A percentile compares a stretch with the other conserved stretches of the same genome.
phyloP scores from a whole-genome alignment of 1,284 basidiomycete genomes.

The Cryptococcus jaspeensis region DNA sequence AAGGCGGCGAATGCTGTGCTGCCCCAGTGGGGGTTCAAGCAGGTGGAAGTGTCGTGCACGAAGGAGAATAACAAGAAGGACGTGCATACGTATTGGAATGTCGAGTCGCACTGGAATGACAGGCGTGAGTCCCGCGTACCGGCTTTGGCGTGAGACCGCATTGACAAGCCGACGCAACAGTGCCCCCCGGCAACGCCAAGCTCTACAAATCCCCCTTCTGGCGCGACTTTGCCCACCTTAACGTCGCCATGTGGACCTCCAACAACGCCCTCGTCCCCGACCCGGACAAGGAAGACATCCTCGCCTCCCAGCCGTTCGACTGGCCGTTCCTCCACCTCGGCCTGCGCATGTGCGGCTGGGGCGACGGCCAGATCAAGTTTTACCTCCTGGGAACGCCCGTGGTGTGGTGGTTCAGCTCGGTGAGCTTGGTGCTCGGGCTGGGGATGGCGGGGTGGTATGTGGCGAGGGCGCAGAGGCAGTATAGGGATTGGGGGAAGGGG shows the following conservation, averaged over 20 bases:
- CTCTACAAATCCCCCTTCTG: conserved; percentile 90
- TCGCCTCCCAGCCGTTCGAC: conserved; percentile 86
- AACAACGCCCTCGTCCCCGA: conserved; percentile 97
- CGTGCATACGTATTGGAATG: conserved; percentile 93
- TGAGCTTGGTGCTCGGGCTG: conserved; percentile 64
- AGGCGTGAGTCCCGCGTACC: conserved; percentile 64
- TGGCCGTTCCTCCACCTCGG: conserved; percentile 91
- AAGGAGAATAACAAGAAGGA: conserved; percentile 83
- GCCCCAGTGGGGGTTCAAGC: conserved; percentile 99
- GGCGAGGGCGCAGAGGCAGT: conserved; percentile 81
- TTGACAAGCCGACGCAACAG: conserved; percentile 51
- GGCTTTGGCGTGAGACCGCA: background rate
- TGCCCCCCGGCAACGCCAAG: conserved; percentile 77
- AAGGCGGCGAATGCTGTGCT: conserved; percentile 83
- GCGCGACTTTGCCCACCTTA: conserved; percentile 96
- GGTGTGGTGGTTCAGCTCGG: conserved; percentile 82
- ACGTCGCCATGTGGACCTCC: conserved; percentile 99
- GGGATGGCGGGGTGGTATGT: conserved; percentile 66
- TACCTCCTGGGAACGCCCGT: conserved; percentile 91
- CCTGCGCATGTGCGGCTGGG: conserved; percentile 97
- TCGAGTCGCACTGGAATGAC: conserved; percentile 95
- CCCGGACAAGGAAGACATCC: conserved; percentile 95
- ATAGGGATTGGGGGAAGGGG: conserved; percentile 79
- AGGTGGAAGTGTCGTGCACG: conserved; percentile 91
- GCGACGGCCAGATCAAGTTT: conserved; percentile 81